A percentile compares a stretch with the other conserved stretches of the same genome.
phyloP scores from a whole-genome alignment of 768 basidiomycete species.

The Rhizopogon roseolus region DNA sequence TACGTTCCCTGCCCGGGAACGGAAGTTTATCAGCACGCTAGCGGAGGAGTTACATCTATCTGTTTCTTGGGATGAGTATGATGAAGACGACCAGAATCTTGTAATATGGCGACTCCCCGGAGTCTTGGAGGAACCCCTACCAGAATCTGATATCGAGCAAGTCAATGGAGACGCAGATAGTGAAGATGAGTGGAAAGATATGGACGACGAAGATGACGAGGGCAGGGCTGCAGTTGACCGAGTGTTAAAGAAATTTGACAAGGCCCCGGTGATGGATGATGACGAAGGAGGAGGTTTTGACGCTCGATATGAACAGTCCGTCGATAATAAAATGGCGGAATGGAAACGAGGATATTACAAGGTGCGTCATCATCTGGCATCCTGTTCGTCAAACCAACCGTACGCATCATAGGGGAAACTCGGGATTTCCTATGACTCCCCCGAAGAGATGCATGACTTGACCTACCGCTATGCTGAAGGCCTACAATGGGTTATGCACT shows the following conservation, averaged over 20 bases:
- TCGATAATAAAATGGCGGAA: constrained; percentile 82
- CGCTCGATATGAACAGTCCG: constrained; percentile 62
- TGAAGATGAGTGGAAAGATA: constrained; percentile 44
- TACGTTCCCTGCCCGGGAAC: constrained; percentile 73
- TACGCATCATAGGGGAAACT: constrained; percentile 66
- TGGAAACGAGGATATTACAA: constrained; percentile 92
- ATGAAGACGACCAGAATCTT: constrained; percentile 75
- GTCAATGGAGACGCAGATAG: constrained; percentile 47
- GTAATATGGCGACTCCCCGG: constrained; percentile 64
- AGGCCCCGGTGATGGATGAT: constrained; percentile 71
- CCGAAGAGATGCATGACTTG: constrained; percentile 64
- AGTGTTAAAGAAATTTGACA: constrained; percentile 84
- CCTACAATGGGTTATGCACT: constrained; percentile 98
- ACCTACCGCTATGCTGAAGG: constrained; percentile 87
- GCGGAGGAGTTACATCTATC: constrained; percentile 73
- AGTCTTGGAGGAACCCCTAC: constrained; percentile 29
- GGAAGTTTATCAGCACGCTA: constrained; percentile 72
- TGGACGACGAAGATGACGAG: constrained; percentile 65
- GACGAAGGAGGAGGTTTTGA: constrained; percentile 76
- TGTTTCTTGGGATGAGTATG: constrained; percentile 91
- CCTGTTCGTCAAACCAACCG: constrained; percentile 8
- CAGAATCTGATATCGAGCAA: constrained; percentile 25
- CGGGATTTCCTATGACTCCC: constrained; percentile 69
- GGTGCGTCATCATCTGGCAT: constrained; percentile 38
- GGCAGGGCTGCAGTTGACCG: constrained; percentile 69